phyloP scores from a whole-genome alignment of 2,329 filamentous ascomycete genomes.

The Claviceps paspali region DNA sequence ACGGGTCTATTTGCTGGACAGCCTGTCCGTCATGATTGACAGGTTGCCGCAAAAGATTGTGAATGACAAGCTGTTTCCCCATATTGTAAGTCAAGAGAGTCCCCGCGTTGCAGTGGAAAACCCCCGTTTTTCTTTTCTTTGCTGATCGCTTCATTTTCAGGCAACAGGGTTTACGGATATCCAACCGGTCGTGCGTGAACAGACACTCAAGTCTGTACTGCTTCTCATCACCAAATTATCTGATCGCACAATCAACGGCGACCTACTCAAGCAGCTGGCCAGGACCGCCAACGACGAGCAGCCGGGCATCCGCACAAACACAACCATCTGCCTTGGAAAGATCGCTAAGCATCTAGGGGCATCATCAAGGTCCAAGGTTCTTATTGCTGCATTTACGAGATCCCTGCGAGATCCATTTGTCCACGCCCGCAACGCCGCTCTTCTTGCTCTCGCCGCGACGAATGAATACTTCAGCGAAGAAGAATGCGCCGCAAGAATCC shows the following conservation, averaged over 20 bases:
- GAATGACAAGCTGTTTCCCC: conserved; percentile 93
- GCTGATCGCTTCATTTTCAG: conserved; percentile 24
- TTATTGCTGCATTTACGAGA: conserved; percentile 81
- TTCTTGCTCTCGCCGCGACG: conserved; percentile 76
- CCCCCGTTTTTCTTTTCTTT: neutral
- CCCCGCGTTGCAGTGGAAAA: neutral
- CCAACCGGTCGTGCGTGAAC: conserved; percentile 82
- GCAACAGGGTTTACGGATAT: conserved; percentile 89
- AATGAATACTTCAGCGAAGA: conserved; percentile 77
- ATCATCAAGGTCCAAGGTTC: conserved; percentile 70
- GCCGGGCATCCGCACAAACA: conserved; percentile 92
- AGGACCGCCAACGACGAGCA: conserved; percentile 97
- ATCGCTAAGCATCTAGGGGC: conserved; percentile 79
- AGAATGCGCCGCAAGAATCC: conserved; percentile 68
- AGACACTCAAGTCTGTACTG: conserved; percentile 88
- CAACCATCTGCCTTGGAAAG: conserved; percentile 91
- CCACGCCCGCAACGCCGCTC: conserved; percentile 76
- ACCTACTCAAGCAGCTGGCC: conserved; percentile 76
- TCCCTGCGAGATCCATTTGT: conserved; percentile 88
- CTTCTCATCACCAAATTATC: conserved; percentile 78
- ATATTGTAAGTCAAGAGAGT: conserved; percentile 47
- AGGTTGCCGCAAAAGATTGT: conserved; percentile 75
- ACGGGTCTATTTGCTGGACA: conserved; percentile 80
- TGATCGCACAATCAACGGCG: conserved; percentile 84
- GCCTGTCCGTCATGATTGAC: conserved; percentile 80